Evolutionary conservation across 2,329 filamentous ascomycete species (phyloP).

Genomic region (Colletotrichum tropicale): DNA sequence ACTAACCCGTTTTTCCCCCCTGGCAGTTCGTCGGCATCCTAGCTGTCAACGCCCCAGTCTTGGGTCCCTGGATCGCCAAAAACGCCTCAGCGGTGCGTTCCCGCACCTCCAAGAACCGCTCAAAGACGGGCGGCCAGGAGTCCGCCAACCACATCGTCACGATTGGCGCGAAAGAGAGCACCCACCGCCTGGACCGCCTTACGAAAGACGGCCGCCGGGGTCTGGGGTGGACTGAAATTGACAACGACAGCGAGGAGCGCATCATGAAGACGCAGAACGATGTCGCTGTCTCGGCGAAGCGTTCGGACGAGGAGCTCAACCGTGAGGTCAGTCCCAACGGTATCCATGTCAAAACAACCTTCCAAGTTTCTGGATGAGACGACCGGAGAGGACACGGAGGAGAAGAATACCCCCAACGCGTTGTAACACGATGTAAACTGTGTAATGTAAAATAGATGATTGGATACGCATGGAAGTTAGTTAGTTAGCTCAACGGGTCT

Average conservation of each 20-base stretch:
- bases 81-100: conserved; percentile 13
- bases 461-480: not conserved
- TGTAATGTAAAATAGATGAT: not conserved
- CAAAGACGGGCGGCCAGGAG: conserved; percentile 3
- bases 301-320: not conserved
- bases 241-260: conserved; percentile 24
- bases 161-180: conserved; percentile 20
- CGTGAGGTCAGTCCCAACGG: not conserved
- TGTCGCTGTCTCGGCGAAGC: not conserved
- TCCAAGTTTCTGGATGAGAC: not conserved
- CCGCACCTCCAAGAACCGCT: conserved; percentile 7
- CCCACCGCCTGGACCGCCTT: conserved; percentile 18
- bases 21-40: conserved; percentile 28
- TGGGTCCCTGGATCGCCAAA: conserved; percentile 28
- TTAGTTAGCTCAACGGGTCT: not conserved
- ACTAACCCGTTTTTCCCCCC: not conserved
- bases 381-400: not conserved
- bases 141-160: conserved; percentile 21
- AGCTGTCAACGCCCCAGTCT: conserved; percentile 25
- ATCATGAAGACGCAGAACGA: conserved; percentile 15
- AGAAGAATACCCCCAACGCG: not conserved
- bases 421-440: not conserved
- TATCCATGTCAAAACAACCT: conserved; percentile 1
- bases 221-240: conserved; percentile 25
- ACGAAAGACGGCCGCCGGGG: conserved; percentile 19